Evolutionary conservation across 768 basidiomycete species (phyloP).

Genomic region (Leccinum sublutescens): DNA sequence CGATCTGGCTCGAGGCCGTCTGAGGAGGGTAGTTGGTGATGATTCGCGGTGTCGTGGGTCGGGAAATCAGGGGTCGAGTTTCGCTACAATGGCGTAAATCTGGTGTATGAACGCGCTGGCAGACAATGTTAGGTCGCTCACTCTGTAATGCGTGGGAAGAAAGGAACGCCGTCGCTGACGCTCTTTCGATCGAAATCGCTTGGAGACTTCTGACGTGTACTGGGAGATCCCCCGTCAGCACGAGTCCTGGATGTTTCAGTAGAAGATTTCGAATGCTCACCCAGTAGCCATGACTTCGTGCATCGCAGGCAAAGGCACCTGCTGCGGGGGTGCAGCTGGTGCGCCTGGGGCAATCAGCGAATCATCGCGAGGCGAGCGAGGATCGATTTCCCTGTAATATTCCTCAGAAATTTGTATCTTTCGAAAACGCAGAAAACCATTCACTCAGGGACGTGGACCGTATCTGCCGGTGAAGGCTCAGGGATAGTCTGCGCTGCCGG

Average conservation of each 20-base stretch:
- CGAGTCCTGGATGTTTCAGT: too few species aligned
- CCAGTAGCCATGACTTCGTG: conserved; percentile 31
- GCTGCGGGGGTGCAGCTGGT: conserved; percentile 15
- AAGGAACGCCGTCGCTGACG: conserved; percentile 13
- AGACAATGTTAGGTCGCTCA: conserved; percentile 13
- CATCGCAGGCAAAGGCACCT: conserved; percentile 34
- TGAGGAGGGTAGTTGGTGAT: conserved; percentile 22
- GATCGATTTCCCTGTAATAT: conserved; percentile 19
- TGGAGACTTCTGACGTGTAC: conserved; percentile 19
- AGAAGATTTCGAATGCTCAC: conserved; percentile 11
- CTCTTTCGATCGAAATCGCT: conserved; percentile 16
- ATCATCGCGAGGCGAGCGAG: conserved; percentile 35
- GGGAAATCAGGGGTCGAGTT: conserved; percentile 49
- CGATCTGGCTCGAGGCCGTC: conserved; percentile 24
- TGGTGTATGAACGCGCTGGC: neutral
- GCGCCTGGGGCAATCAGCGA: conserved; percentile 17
- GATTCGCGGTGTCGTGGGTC: conserved; percentile 31
- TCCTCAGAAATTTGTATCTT: neutral
- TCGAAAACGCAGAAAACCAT: neutral
- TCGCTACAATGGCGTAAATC: conserved; percentile 40
- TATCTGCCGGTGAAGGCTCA: conserved; percentile 27
- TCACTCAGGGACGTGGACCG: conserved; percentile 33
- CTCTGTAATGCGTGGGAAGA: conserved; percentile 21
- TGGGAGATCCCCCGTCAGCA: conserved; percentile 4
- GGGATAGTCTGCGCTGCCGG: conserved; percentile 11